These are phyloP conservation scores for Sodiomyces alkalinus DNA, from an alignment of 2,329 filamentous ascomycete genomes.

Conservation along the genomic window DNA sequence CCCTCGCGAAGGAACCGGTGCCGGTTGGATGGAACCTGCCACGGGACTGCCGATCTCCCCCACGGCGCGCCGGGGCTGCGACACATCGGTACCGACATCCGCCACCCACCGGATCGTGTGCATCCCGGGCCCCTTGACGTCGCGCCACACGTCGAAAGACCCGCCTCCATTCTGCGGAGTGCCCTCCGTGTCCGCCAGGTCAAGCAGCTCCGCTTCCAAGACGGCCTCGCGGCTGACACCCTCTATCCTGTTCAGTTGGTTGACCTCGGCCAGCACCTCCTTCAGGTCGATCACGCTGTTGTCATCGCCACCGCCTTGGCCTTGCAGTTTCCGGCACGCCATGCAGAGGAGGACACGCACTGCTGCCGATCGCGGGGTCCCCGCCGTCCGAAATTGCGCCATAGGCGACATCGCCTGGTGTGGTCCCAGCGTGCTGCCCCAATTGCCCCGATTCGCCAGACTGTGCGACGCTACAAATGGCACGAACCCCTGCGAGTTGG, in stretches of 20 bases:
- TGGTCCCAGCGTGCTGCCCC: conserved; percentile 12
- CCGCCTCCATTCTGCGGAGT: conserved; percentile 77
- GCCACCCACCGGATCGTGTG: conserved; percentile 39
- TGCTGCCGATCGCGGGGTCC: conserved; percentile 25
- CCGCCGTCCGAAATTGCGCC: conserved; percentile 3
- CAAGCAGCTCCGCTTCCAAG: conserved; percentile 54
- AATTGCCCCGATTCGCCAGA: no score
- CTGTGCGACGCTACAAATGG: no score
- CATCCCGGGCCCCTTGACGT: conserved; percentile 21
- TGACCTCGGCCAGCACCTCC: conserved; percentile 45
- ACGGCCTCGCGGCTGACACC: conserved; percentile 18
- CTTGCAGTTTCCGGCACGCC: conserved; percentile 52
- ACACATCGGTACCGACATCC: conserved; percentile 26
- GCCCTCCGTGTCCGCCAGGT: conserved; percentile 84
- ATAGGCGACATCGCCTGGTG: conserved; percentile 4
- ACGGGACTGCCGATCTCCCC: conserved; percentile 59
- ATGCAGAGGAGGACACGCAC: conserved; percentile 63
- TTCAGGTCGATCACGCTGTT: conserved; percentile 58
- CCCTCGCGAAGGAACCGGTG: not conserved
- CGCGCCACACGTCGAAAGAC: conserved; percentile 56
- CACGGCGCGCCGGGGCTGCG: conserved; percentile 30
- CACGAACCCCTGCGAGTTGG: conserved; percentile 15
- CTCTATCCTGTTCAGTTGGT: conserved; percentile 6
- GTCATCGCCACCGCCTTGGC: conserved; percentile 20
- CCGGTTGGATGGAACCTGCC: conserved; percentile 18